phyloP scores from a whole-genome alignment of 441 rosid genomes.

The Bruguiera hainesii region DNA sequence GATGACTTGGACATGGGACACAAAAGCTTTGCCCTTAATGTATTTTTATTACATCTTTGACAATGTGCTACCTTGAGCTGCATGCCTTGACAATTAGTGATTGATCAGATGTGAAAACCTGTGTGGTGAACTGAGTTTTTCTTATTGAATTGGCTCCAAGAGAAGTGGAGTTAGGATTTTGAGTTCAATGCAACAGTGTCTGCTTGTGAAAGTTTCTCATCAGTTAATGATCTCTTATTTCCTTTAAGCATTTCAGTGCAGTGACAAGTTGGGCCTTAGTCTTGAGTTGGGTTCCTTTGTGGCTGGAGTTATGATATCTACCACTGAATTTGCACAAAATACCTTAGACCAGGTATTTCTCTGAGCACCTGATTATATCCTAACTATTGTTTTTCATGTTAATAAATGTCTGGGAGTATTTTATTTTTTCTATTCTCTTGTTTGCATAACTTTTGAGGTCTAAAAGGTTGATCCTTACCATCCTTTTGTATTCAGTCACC shows the following conservation, averaged over 20 bases:
- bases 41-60: not conserved
- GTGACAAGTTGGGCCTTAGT: slow-evolving; percentile 97
- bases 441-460: not conserved
- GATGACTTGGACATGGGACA: not conserved
- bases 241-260: slow-evolving; percentile 73
- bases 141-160: not conserved
- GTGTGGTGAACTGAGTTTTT: not conserved
- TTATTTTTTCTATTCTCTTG: not conserved
- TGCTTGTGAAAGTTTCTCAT: slow-evolving; percentile 3
- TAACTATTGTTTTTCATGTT: not conserved
- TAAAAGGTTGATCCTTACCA: not conserved
- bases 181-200: slow-evolving; percentile 4
- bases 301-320: slow-evolving; percentile 98
- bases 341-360: slow-evolving; percentile 89
- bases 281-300: slow-evolving; percentile 97
- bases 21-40: not conserved
- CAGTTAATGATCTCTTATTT: slow-evolving; percentile 22
- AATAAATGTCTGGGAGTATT: not conserved
- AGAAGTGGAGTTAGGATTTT: slow-evolving; percentile 7
- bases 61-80: not conserved
- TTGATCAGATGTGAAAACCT: not conserved
- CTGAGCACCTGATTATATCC: not conserved
- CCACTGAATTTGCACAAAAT: slow-evolving; percentile 90
- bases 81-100: not conserved
- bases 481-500: not conserved